Evolutionary conservation across 305 asterid genomes (phyloP).

Genomic region (Fraxinus dipetala): DNA sequence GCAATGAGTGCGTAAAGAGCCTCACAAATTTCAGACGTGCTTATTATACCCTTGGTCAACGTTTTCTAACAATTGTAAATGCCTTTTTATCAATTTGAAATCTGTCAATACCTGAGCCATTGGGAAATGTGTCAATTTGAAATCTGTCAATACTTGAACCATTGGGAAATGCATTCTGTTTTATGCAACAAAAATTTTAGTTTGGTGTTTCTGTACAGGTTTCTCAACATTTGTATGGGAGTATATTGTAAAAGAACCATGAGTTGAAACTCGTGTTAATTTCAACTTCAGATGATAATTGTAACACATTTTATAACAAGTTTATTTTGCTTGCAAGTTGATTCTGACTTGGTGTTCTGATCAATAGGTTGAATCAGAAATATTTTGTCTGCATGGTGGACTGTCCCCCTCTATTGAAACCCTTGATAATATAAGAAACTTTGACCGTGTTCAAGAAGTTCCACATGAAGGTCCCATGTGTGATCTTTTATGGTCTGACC

Average conservation of each 20-base stretch:
- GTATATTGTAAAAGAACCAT: background rate
- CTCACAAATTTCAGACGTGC: background rate
- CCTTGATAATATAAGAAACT: constrained; percentile 85
- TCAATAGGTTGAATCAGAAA: constrained; percentile 88
- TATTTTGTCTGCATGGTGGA: constrained; percentile 94
- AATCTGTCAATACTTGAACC: background rate
- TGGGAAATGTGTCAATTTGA: background rate
- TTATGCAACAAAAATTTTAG: background rate
- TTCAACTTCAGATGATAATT: background rate
- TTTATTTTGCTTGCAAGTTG: background rate
- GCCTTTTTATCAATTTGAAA: background rate
- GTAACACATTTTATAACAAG: background rate
- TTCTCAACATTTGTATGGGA: background rate
- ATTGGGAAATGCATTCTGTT: background rate
- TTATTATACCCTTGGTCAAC: background rate
- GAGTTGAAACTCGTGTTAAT: background rate
- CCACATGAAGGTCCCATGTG: constrained; percentile 99
- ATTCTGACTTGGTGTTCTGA: constrained; percentile 18
- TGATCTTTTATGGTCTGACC: constrained; percentile 95
- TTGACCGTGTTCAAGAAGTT: constrained; percentile 98
- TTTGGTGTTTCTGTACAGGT: background rate
- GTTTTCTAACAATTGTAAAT: background rate
- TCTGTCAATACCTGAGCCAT: background rate
- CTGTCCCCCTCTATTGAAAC: constrained; percentile 91
- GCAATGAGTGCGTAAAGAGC: background rate